These are phyloP conservation scores for Zelonia costaricensis DNA, from an alignment of 208 protist species.

Conservation along the genomic window DNA sequence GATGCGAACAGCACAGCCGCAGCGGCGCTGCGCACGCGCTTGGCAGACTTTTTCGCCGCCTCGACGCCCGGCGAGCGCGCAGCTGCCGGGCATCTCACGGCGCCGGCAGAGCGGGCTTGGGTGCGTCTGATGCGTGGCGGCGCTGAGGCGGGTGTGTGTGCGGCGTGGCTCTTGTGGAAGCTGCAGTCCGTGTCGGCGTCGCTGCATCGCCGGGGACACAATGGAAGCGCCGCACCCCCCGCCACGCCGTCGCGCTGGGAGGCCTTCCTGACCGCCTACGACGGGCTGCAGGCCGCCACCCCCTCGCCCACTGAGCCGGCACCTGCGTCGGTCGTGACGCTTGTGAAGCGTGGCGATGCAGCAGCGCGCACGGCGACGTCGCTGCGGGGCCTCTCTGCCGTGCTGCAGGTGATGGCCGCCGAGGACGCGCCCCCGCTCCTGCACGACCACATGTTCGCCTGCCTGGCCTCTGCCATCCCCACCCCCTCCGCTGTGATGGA, in stretches of 20 bases:
- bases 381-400: conserved; percentile 1
- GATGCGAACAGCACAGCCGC: background rate
- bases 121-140: background rate
- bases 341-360: too few relatives aligned
- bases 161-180: conserved; percentile 33
- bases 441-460: background rate
- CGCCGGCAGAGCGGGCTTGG: background rate
- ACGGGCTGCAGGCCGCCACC: background rate
- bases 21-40: background rate
- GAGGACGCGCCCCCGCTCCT: conserved; percentile 16
- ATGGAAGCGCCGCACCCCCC: background rate
- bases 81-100: background rate
- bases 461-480: conserved; percentile 11
- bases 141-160: conserved; percentile 3
- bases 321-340: too few relatives aligned
- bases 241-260: background rate
- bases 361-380: background rate
- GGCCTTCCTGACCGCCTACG: background rate
- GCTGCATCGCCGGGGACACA: background rate
- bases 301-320: too few relatives aligned
- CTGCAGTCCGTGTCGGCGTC: background rate
- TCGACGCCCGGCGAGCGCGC: background rate
- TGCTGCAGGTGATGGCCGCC: conserved; percentile 8
- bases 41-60: conserved; percentile 19
- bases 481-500: background rate